phyloP scores from a whole-genome alignment of 2,329 filamentous ascomycete genomes.

The Penicillium sp. region DNA sequence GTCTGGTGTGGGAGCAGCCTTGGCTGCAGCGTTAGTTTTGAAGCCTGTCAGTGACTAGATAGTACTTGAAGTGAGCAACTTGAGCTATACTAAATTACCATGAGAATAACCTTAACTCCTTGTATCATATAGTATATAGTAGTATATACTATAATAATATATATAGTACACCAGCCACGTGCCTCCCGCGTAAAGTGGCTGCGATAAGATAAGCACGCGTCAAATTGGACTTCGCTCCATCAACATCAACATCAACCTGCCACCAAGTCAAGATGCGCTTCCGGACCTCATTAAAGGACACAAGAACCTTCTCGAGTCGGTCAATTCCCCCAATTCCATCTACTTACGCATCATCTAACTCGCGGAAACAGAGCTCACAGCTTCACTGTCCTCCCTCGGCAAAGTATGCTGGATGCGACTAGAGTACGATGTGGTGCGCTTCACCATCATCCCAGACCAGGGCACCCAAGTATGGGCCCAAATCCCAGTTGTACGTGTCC shows the following conservation, averaged over 20 bases:
- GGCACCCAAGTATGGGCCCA: constrained; percentile 97
- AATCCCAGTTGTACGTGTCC: constrained; percentile 49
- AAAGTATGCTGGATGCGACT: constrained; percentile 91
- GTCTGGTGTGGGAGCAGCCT: constrained; percentile 84
- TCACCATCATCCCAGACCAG: constrained; percentile 93
- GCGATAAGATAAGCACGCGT: constrained; percentile 1
- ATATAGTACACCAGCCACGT: too few species aligned
- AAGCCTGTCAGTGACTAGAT: too few species aligned
- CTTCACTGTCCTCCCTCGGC: constrained; percentile 68
- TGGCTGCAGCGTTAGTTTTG: constrained; percentile 81
- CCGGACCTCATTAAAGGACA: constrained; percentile 36
- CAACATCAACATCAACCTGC: constrained; percentile 2
- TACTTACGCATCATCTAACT: constrained; percentile 4
- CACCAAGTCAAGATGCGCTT: constrained; percentile 35
- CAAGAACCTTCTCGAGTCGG: constrained; percentile 26
- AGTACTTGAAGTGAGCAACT: too few species aligned
- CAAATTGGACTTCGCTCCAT: background rate
- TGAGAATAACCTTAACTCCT: too few species aligned
- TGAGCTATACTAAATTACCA: too few species aligned
- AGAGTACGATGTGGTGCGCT: constrained; percentile 83
- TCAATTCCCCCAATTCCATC: background rate
- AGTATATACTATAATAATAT: too few species aligned
- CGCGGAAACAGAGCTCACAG: constrained; percentile 56
- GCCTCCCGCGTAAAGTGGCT: background rate
- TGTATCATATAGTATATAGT: too few species aligned